Evolutionary conservation across 2,329 filamentous ascomycete species (phyloP), one percentile per base, ranked within the genome.

Genomic region (Erysiphe neolycopersici): DNA sequence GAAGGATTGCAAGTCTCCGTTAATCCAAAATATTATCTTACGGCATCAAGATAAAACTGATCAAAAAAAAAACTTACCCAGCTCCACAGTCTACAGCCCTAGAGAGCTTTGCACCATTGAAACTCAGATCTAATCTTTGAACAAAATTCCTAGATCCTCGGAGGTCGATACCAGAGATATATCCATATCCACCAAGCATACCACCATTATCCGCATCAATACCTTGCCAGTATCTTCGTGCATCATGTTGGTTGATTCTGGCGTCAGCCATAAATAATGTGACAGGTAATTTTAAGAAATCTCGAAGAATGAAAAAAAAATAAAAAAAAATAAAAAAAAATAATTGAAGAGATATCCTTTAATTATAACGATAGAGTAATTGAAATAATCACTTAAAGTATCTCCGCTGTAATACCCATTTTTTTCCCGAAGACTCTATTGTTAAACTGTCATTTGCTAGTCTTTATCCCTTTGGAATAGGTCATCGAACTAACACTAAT

Each of bases 121-220:
- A 47, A 43, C 48, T 47, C 19, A 66, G 56, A 8, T 69, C 69
- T 4, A 84, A 60, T 53, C 79, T 80, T 13, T 71, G 67, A 31
- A 83, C 59, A 57, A 85, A 83, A 43, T 68, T 74, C 31, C 69
- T 66, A 0, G 73, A 80, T 37, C 76, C 76, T 51, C 75, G 71
- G 8, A 87, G 64, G 56, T 85, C 81, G 47, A 79, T 68, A 47
- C 71, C 68, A 31, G 73, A 77, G 54, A 80, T 68, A 56, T 73
- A 66, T 1, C 71, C 71, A 63, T 59, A 85, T 46, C 68, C 80
- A 47, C 82, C 84, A 1, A 92, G 75, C 76, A 89, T 85, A 54
- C 82, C 81, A 52, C 78, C 68, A 48, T 70, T 66, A 47, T 68
- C 65, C 11, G 67, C 61, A 33, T 64, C 59, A 45, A 68, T 62